Conservation (phyloP, 2,329 filamentous ascomycete species). For the Simplicillium aogashimaense region DNA sequence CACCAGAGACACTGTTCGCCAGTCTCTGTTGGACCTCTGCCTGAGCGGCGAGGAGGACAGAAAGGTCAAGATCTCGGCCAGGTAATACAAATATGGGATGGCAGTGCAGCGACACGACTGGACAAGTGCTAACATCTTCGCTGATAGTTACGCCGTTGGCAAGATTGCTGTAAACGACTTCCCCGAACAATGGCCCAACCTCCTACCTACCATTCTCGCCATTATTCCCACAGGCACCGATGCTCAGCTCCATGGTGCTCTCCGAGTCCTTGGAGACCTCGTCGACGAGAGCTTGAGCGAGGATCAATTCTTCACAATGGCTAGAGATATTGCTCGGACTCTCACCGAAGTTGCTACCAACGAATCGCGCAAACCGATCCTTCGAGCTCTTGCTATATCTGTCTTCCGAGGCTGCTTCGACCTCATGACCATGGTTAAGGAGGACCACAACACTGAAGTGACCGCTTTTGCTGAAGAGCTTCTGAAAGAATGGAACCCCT, state of each 20-base stretch:
- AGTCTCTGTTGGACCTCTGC: constrained; percentile 66
- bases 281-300: constrained; percentile 92
- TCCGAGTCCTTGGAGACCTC: constrained; percentile 80
- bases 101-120: too few species aligned
- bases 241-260: constrained; percentile 74
- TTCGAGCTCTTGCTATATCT: constrained; percentile 78
- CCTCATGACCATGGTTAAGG: constrained; percentile 92
- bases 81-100: constrained; percentile 34
- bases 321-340: constrained; percentile 72
- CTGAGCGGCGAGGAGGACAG: constrained; percentile 65
- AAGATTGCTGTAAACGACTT: constrained; percentile 93
- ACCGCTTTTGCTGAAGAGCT: constrained; percentile 84
- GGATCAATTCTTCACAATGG: constrained; percentile 88
- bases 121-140: too few species aligned
- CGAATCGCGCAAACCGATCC: constrained; percentile 59
- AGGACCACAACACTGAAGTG: constrained; percentile 79
- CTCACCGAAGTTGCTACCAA: constrained; percentile 76
- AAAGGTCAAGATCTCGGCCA: constrained; percentile 82
- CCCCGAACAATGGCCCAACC: constrained; percentile 86
- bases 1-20: constrained; percentile 64
- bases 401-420: constrained; percentile 91
- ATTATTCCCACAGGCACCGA: constrained; percentile 70
- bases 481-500: constrained; percentile 75
- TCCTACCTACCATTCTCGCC: constrained; percentile 71
- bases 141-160: constrained; percentile 59